Evolutionary conservation across 768 basidiomycete species (phyloP), one percentile per base, ranked within the genome.

Genomic region (Russula abietina): DNA sequence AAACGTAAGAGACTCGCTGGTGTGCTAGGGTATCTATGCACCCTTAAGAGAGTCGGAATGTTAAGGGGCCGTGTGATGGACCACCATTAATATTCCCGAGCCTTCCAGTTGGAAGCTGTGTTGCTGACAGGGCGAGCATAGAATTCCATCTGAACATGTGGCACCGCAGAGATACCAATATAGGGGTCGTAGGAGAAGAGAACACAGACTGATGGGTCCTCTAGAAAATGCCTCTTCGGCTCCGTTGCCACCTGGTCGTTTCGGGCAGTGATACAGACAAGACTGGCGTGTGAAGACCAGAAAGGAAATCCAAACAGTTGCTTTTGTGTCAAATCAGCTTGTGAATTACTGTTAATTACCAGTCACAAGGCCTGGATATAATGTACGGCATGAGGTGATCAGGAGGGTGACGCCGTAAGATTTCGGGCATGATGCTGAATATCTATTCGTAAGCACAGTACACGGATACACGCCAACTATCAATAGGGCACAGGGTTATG

Each of bases 1-100:
- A 69, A 19, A 68, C 67, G 67, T 69, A 70, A n/a, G 69, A 70
- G 26, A 68, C 55, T 46, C 67, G 68, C 43, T 45, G 46, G 60
- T 53, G 57, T 70, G 67, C 17, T 45, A 55, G 10, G 60, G 55
- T 26, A 60, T 28, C n/a, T 16, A n/a, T 5, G 53, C 22, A 8
- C 50, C 24, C 26, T 43, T 43, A 39, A 19, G 50, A 56, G 16
- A 59, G 39, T 51, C 62, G 49, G 55, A 65, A 62, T 48, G 17
- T 19, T 67, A 39, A 22, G 67, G 65, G 9, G 62, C 59, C 16
- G 38, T 50, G 51, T 66, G 46, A 69, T 55, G 30, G 36, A 11
- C 64, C n/a, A n/a, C n/a, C n/a, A n/a, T n/a, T n/a, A n/a, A n/a
- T 64, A 30, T 56, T 51, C n/a, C n/a, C n/a, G n/a, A n/a, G n/a